These are phyloP conservation scores for Protomyces lactucae-debilis DNA, from an alignment of 1,139 yeast genomes.

Conservation along the genomic window DNA sequence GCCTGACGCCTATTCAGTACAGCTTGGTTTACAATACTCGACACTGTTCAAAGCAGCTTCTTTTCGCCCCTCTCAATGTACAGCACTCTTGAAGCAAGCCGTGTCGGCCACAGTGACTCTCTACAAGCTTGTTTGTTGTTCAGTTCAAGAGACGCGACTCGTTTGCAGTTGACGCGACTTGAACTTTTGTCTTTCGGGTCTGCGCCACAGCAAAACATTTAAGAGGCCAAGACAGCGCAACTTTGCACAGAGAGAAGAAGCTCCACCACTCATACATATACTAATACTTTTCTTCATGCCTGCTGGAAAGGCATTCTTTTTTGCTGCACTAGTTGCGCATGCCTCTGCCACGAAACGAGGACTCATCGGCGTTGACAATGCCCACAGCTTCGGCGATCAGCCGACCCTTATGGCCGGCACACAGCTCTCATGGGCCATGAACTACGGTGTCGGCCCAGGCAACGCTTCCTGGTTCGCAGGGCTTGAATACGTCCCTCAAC, in stretches of 20 bases:
- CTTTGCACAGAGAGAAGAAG: no score
- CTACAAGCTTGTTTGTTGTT: background rate
- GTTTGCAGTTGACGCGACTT: background rate
- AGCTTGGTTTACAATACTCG: background rate
- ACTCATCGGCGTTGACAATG: conserved; percentile 20
- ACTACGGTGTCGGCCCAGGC: background rate
- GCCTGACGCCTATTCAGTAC: no score
- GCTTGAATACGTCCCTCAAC: background rate
- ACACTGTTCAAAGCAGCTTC: background rate
- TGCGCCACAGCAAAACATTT: no score
- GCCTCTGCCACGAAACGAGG: conserved; percentile 6
- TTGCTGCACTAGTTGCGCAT: background rate
- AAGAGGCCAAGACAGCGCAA: no score
- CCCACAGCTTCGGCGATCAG: conserved; percentile 14
- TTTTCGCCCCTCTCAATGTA: no score
- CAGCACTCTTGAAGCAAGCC: no score
- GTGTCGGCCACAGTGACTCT: no score
- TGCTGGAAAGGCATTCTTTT: background rate
- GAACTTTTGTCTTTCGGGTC: no score
- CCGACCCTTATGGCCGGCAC: conserved; percentile 10
- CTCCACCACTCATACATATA: no score
- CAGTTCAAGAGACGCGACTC: background rate
- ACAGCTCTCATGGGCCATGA: conserved; percentile 7
- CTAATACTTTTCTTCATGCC: background rate
- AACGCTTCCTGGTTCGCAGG: background rate